These are phyloP conservation scores for Alternaria postmessia DNA, from an alignment of 2,329 filamentous ascomycete genomes.

Conservation along the genomic window DNA sequence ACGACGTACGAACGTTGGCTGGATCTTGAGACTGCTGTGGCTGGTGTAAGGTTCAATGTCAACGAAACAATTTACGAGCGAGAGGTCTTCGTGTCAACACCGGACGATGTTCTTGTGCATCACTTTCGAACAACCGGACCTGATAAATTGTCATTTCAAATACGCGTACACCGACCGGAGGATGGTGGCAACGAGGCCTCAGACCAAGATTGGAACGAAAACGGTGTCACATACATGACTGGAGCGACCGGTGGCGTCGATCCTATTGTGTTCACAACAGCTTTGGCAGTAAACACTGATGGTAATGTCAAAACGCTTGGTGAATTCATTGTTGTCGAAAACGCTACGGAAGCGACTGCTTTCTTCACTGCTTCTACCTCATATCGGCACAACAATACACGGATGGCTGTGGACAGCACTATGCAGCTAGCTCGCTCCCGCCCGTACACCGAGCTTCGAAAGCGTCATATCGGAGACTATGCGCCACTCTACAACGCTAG, in stretches of 20 bases:
- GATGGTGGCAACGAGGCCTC: constrained; percentile 9
- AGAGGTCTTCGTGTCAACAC: constrained; percentile 9
- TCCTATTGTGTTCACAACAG: constrained; percentile 9
- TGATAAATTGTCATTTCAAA: constrained; percentile 9
- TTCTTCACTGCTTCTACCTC: constrained; percentile 53
- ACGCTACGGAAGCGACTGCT: constrained; percentile 48
- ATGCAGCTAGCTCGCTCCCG: constrained; percentile 26
- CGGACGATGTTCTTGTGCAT: constrained; percentile 22
- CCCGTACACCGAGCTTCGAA: constrained; percentile 31
- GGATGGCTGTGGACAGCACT: constrained; percentile 34
- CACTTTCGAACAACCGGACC: constrained; percentile 4
- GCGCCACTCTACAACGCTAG: constrained; percentile 16
- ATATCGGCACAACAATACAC: constrained; percentile 46
- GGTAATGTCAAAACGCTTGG: constrained; percentile 10
- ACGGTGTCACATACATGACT: constrained; percentile 9
- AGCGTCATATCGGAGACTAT: constrained; percentile 48
- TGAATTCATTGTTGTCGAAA: constrained; percentile 23
- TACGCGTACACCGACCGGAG: constrained; percentile 12
- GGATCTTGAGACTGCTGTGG: not conserved
- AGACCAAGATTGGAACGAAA: constrained; percentile 12
- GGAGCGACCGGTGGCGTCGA: constrained; percentile 8
- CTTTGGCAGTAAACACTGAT: constrained; percentile 7
- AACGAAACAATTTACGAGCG: constrained; percentile 11
- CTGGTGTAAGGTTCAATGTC: constrained; percentile 3
- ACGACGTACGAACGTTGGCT: constrained; percentile 10